These are phyloP conservation scores for Rickenella mellea DNA, from an alignment of 768 basidiomycete genomes.

Conservation along the genomic window DNA sequence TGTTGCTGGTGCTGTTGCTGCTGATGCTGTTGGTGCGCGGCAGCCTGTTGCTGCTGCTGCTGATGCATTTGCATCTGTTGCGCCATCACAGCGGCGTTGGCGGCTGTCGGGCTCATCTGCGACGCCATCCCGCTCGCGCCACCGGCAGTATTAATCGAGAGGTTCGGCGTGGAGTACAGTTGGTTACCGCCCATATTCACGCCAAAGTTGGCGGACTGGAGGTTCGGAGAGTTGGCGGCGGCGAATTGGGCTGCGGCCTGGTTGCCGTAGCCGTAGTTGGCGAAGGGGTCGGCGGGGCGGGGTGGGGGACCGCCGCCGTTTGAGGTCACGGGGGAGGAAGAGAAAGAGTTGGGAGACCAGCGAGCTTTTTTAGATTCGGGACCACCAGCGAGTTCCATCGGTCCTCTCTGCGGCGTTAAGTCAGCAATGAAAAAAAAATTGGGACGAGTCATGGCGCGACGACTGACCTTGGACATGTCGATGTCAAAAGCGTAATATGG, in stretches of 20 bases:
- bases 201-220: constrained; percentile 17
- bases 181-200: constrained; percentile 43
- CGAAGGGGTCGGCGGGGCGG: constrained; percentile 57
- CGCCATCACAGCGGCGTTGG: constrained; percentile 32
- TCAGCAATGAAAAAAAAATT: constrained; percentile 4
- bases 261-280: constrained; percentile 82
- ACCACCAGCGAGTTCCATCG: constrained; percentile 75
- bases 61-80: constrained; percentile 28
- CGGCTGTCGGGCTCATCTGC: constrained; percentile 62
- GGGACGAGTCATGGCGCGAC: neutral
- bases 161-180: constrained; percentile 65
- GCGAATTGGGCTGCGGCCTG: constrained; percentile 56
- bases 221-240: constrained; percentile 39
- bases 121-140: constrained; percentile 36
- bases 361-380: constrained; percentile 86
- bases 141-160: constrained; percentile 59
- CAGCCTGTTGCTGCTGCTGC: constrained; percentile 29
- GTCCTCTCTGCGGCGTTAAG: constrained; percentile 37
- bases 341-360: constrained; percentile 66
- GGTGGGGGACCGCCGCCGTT: constrained; percentile 28
- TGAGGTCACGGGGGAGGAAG: constrained; percentile 20
- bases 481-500: constrained; percentile 78
- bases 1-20: constrained; percentile 19
- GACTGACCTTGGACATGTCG: constrained; percentile 87
- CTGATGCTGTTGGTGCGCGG: constrained; percentile 22